Conservation (phyloP, 345 rosid genomes). For the Clausena lansium region DNA sequence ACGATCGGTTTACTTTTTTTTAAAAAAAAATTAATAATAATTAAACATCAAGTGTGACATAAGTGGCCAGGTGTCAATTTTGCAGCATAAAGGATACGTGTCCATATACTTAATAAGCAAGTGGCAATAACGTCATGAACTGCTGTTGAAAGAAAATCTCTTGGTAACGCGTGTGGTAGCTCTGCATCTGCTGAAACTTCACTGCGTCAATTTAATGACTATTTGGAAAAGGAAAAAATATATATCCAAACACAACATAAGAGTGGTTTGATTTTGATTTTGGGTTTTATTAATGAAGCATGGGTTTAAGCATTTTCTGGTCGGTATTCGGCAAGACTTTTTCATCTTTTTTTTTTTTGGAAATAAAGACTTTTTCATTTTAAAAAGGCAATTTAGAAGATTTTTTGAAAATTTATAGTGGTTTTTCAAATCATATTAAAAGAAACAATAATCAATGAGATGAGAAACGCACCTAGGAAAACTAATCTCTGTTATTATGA, state of each 20-base stretch:
- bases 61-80: neutral
- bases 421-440: no score
- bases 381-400: no score
- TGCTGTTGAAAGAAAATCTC: neutral
- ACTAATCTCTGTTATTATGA: no score
- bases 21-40: neutral
- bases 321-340: no score
- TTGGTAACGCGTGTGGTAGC: neutral
- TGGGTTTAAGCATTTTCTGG: neutral
- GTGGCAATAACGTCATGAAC: constrained; percentile 2
- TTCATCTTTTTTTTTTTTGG: no score
- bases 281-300: neutral
- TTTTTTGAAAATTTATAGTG: no score
- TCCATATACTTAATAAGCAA: neutral
- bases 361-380: no score
- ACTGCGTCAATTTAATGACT: neutral
- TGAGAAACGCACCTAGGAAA: no score
- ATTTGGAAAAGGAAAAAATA: no score
- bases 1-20: neutral
- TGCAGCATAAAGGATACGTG: neutral
- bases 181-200: neutral
- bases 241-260: no score
- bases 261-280: no score
- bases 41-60: neutral
- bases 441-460: no score